Base-by-base conservation (phyloP, 2,329 filamentous ascomycete genomes). In the Aureobasidium pullulans region DNA sequence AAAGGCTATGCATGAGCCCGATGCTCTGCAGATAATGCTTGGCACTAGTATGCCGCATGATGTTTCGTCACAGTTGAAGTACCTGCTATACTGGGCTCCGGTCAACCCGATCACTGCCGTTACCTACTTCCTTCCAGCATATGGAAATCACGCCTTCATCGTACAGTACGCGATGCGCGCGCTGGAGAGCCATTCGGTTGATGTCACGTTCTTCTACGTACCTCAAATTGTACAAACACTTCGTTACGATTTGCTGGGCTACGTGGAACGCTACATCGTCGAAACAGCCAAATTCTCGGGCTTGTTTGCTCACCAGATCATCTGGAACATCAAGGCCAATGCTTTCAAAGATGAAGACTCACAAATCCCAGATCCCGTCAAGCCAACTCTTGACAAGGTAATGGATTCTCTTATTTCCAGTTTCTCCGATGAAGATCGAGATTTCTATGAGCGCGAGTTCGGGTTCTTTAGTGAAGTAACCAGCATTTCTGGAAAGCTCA, bases 321-420 rank as follows among this genome's bases (percentile, higher is more conserved):
- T 99, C 70, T 99, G 95, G 94, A 99, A 99, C 72, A 99, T 99
- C 88, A 99, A 97, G 72, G 94, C 94, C 34, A 99, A 99, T 72
- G 89, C 92, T 1, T 99, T 89, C 80, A 99, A 96, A 72, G 95
- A 99, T 65, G 93, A 99, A 67, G 90, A 96, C 65, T 92, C 88
- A 13, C 84, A 88, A 67, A 83, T 96, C 81, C 92, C 94, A 19
- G 94, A 99, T 72, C 83, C 85, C 3, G 88, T 96, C 69, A 99
- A 99, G 71, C 93, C 94, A 2, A 94, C 88, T 0, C 82, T 99
- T 3, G 95, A 99, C 74, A 85, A 85, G 58, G 94, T 99, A 65
- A 95, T 90, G 85, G 80, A 82, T 31, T 87, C 87, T 66, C 85
- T 99, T 77, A 84, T 96, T 57, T 78, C 83, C 10, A 90, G 88